Base-by-base conservation (phyloP, 164 flowering plant genomes). In the Paratinospora sagittata region DNA sequence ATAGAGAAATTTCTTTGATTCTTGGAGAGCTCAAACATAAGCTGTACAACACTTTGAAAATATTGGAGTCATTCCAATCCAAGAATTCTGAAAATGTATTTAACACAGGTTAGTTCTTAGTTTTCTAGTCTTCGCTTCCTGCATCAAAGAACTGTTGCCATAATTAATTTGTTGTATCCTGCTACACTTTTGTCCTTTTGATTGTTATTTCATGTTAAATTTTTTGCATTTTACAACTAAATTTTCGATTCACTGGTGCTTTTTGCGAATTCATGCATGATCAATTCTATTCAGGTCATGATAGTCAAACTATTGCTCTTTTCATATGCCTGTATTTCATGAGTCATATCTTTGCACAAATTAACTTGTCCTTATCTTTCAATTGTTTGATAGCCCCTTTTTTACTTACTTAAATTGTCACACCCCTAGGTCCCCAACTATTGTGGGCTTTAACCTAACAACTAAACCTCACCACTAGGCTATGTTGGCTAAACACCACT, bases 71-170 rank as follows among this genome's bases (percentile, higher is more conserved):
- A 26, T 92, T 90, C 76, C 98, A 95, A 64, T 30, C 92, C 23
- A 86, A 83, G 69, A 90, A 90, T 82, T 85, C 97, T 57, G 97
- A 95, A 14, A 81, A 65, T 73, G 75, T 95, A 63, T 95, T 95
- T 74, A 86, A 80, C 76, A 92, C 93, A 81, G 97, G 98, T 92
- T 70, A 14, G 75, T 76, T 62, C 43, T 72, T 43, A 49, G n/a
- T 60, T 68, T 68, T 27, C 27, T 69, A 27, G 16, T 7, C 8
- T 67, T 39, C 3, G 19, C 49, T 13, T 67, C 1, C 11, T 23
- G 1, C 70, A n/a, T 41, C 30, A 34, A 63, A 63, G n/a, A 34
- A 52, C 60, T 3, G 8, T 52, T 4, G 23, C n/a, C 23, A 17
- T 16, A n/a, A 6, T 52, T 17, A 11, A 49, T 16, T 16, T 52